Percentiles rank a stretch among this genome's conserved stretches.
Evolutionary conservation across 108 stramenopile species (phyloP).

Genomic region (Fistulifera pelliculosa): DNA sequence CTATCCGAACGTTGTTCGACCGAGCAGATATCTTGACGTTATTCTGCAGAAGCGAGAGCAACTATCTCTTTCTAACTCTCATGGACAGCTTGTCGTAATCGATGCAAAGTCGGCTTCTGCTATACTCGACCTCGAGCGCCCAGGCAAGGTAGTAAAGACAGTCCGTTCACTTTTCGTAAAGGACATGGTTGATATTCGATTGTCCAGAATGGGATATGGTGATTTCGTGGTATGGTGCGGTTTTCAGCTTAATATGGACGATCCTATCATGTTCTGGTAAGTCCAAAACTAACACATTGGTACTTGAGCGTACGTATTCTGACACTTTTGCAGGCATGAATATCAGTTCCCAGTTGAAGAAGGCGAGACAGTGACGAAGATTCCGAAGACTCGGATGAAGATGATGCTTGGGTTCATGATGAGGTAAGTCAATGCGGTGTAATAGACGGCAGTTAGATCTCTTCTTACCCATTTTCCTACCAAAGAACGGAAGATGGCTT

Average conservation of each 20-base stretch:
- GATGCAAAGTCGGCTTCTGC: neutral
- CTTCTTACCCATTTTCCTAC: too few species aligned
- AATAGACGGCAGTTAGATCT: too few species aligned
- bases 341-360: neutral
- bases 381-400: conserved; percentile 13
- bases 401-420: conserved; percentile 20
- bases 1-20: neutral
- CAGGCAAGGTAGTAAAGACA: conserved; percentile 21
- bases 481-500: neutral
- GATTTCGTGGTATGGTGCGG: conserved; percentile 38
- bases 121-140: conserved; percentile 5
- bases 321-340: neutral
- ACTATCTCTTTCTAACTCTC: neutral
- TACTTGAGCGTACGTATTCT: too few species aligned
- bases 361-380: conserved; percentile 6
- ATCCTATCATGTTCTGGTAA: conserved; percentile 16
- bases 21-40: neutral
- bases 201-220: conserved; percentile 39
- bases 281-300: too few species aligned
- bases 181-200: conserved; percentile 40
- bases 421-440: too few species aligned
- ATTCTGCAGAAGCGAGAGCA: neutral
- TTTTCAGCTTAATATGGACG: conserved; percentile 17
- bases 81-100: neutral
- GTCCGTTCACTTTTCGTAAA: conserved; percentile 29